A percentile compares a stretch with the other conserved stretches of the same genome.
Evolutionary conservation across 2,329 filamentous ascomycete species (phyloP).

Genomic region (Mariannaea sp.): DNA sequence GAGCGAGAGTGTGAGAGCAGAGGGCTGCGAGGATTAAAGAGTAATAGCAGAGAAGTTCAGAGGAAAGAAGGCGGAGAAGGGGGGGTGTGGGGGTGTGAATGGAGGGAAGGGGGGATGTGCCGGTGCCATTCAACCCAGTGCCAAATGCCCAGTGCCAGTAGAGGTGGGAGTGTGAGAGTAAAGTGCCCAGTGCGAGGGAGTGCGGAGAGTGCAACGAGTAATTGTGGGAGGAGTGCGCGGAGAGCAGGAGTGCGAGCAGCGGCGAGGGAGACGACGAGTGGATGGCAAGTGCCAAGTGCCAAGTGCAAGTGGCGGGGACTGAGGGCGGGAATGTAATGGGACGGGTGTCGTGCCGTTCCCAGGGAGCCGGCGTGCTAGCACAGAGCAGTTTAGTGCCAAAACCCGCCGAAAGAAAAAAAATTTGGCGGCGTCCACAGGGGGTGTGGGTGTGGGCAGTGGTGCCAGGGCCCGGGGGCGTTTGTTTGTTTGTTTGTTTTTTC

Average conservation of each 20-base stretch:
- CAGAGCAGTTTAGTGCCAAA: conserved; percentile 22
- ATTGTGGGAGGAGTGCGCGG: conserved; percentile 19
- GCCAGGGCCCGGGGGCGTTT: conserved; percentile 16
- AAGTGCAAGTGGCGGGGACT: conserved; percentile 37
- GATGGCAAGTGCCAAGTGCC: conserved; percentile 31
- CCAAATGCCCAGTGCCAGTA: neutral
- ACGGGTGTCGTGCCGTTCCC: conserved; percentile 47
- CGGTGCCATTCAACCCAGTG: conserved; percentile 11
- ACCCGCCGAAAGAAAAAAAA: conserved; percentile 16
- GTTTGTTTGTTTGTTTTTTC: too few species aligned
- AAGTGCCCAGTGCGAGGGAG: too few species aligned
- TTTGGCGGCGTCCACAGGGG: neutral
- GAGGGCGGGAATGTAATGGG: conserved; percentile 45
- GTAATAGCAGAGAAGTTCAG: neutral
- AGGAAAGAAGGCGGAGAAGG: conserved; percentile 2
- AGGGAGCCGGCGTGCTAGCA: conserved; percentile 41
- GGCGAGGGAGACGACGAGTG: conserved; percentile 30
- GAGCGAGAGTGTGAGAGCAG: conserved; percentile 8
- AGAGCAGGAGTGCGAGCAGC: too few species aligned
- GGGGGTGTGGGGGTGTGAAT: conserved; percentile 20
- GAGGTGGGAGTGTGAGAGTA: too few species aligned
- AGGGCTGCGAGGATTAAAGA: conserved; percentile 11
- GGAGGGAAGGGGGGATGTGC: conserved; percentile 23
- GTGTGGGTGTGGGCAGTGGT: neutral
- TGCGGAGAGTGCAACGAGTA: too few species aligned